Conservation (phyloP, 1,284 basidiomycete species). For the Microbotryum silenes-acaulis region DNA sequence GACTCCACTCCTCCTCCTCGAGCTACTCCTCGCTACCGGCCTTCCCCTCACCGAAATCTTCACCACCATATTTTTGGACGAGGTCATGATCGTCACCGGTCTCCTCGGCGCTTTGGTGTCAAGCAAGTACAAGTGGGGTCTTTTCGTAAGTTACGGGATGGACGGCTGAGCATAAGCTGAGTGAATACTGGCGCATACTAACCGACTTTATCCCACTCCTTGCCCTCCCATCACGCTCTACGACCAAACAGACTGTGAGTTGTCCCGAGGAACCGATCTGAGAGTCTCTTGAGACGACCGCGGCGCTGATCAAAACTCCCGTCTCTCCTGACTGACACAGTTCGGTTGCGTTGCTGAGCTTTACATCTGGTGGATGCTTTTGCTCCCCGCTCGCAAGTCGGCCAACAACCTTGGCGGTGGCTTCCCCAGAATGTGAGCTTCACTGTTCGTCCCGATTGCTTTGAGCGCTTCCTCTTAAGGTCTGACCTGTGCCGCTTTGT, state of each 20-base stretch:
- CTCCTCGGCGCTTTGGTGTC: conserved; percentile 50
- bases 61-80: conserved; percentile 50
- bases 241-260: no score
- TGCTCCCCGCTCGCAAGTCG: conserved; percentile 39
- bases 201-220: no score
- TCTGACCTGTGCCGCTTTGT: no score
- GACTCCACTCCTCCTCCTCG: conserved; percentile 52
- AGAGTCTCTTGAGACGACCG: no score
- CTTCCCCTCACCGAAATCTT: conserved; percentile 52
- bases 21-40: conserved; percentile 50
- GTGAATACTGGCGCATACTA: no score
- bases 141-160: conserved; percentile 12
- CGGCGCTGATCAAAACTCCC: no score
- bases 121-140: conserved; percentile 50
- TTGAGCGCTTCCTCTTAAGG: no score
- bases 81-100: conserved; percentile 49
- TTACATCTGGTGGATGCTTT: conserved; percentile 47
- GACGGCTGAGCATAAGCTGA: no score
- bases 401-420: conserved; percentile 42
- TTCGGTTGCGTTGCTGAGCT: conserved; percentile 48
- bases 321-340: neutral
- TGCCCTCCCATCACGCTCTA: no score
- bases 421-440: conserved; percentile 36
- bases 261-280: no score
- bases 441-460: no score